Evolutionary conservation across 1,139 yeast genomes (phyloP).

Genomic region (Kodamaea sp.): DNA sequence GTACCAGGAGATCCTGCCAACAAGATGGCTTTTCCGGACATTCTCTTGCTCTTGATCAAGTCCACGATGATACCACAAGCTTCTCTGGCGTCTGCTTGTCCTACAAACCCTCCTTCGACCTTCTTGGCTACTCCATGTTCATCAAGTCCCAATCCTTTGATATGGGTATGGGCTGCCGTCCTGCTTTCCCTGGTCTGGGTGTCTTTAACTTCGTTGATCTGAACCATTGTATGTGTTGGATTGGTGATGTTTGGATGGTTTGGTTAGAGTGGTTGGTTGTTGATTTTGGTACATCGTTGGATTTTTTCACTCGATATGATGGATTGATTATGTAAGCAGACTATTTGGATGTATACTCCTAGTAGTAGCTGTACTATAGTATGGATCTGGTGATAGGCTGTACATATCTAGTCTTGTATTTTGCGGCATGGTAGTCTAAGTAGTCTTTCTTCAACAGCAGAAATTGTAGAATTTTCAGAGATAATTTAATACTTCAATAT

Average conservation of each 20-base stretch:
- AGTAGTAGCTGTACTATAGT: too few relatives aligned
- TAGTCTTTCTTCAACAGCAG: too few relatives aligned
- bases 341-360: too few relatives aligned
- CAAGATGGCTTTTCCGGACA: conserved; percentile 95
- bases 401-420: too few relatives aligned
- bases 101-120: conserved; percentile 93
- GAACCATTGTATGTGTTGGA: conserved; percentile 55
- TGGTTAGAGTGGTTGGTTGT: background rate
- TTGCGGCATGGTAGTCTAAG: too few relatives aligned
- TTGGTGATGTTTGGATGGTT: conserved; percentile 6
- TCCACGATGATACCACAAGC: conserved; percentile 97
- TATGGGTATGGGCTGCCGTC: conserved; percentile 97
- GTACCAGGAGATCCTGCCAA: conserved; percentile 98
- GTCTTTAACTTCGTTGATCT: conserved; percentile 80
- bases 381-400: too few relatives aligned
- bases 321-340: too few relatives aligned
- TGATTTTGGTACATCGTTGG: background rate
- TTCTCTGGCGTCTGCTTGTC: conserved; percentile 92
- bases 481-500: too few relatives aligned
- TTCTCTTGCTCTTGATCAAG: conserved; percentile 85
- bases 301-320: conserved; percentile 2
- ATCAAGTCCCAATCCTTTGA: conserved; percentile 91
- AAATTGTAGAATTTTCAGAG: too few relatives aligned
- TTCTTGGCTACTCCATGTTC: conserved; percentile 85
- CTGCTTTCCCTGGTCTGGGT: conserved; percentile 60